Evolutionary conservation across 805 yeast genomes (phyloP), one percentile per base, ranked within the genome.

Genomic region (Candida anglica): DNA sequence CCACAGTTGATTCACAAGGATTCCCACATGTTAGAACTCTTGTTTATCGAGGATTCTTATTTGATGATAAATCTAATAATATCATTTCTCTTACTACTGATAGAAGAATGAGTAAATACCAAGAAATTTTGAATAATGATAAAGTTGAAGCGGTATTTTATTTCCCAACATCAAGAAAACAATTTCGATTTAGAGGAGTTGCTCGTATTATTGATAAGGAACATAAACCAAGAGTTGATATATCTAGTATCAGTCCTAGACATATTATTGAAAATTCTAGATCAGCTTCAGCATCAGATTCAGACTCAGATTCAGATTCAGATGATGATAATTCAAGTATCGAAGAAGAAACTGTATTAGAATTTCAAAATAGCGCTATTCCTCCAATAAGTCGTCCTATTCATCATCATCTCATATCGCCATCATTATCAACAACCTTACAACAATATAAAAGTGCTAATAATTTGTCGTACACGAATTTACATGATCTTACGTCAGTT

Each of bases 121-220:
- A 59, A 10, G 83, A 83, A 46, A 55, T 75, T 25, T 41, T 66
- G 15, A 46, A 53, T 31, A 71, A 79, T 44, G 74, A 80, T 33
- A 64, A 66, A 36, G 81, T 77, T 53, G 95, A 86, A 59, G 84
- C 86, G 9, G 82, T 86, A 38, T 84, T 83, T 52, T 82, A 85
- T 63, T 82, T 86, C 51, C 73, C 68, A 6, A 66, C 64, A 15
- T 53, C 73, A 16, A 71, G 72, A 52, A 81, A 74, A 48, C 95
- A 86, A 58, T 83, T 79, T 52, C 66, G 95, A 45, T 65, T 86
- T 40, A 70, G 78, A 37, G 95, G 95, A 9, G 56, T 64, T 18
- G 84, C 84, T 10, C 69, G 77, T 41, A 48, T 66, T 21, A 52
- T 66, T 21, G 70, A 63, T 43, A 50, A 47, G 33, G 42, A 41